Evolutionary conservation across 805 yeast species (phyloP).

Genomic region (Candida boleticola): DNA sequence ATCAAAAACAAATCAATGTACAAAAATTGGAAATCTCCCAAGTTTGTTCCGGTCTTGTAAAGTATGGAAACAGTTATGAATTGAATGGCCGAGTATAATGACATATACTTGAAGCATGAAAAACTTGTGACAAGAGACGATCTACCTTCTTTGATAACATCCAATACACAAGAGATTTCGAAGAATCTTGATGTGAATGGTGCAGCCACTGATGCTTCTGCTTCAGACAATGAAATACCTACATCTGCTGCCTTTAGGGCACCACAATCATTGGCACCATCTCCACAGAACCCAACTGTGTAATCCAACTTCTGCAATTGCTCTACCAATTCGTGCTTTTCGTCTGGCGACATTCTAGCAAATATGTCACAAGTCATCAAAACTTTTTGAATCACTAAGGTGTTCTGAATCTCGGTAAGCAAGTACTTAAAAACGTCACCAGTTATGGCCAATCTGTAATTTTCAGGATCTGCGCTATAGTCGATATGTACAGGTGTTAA

Average conservation of each 20-base stretch:
- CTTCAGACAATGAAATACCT: slow-evolving; percentile 93
- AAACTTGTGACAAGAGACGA: slow-evolving; percentile 93
- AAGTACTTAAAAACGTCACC: slow-evolving; percentile 88
- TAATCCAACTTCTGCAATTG: slow-evolving; percentile 82
- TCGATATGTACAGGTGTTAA: slow-evolving; percentile 45
- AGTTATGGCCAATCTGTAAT: slow-evolving; percentile 77
- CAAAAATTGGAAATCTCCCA: slow-evolving; percentile 95
- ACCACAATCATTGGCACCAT: slow-evolving; percentile 99
- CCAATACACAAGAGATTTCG: slow-evolving; percentile 89
- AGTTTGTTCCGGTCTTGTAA: slow-evolving; percentile 83
- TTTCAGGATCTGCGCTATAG: slow-evolving; percentile 20
- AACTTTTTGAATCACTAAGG: slow-evolving; percentile 46
- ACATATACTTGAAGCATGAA: slow-evolving; percentile 97
- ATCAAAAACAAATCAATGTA: slow-evolving; percentile 90
- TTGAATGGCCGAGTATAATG: slow-evolving; percentile 94
- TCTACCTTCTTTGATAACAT: slow-evolving; percentile 91
- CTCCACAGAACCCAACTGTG: slow-evolving; percentile 97
- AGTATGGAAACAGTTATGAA: slow-evolving; percentile 82
- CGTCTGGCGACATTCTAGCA: slow-evolving; percentile 99
- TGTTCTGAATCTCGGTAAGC: slow-evolving; percentile 52
- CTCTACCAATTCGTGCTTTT: slow-evolving; percentile 92
- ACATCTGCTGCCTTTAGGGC: slow-evolving; percentile 98
- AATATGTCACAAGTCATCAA: slow-evolving; percentile 73
- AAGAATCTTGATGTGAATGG: slow-evolving; percentile 91
- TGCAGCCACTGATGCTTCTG: slow-evolving; percentile 98